Conservation (phyloP, 2,329 filamentous ascomycete genomes). For the Moelleriella libera region DNA sequence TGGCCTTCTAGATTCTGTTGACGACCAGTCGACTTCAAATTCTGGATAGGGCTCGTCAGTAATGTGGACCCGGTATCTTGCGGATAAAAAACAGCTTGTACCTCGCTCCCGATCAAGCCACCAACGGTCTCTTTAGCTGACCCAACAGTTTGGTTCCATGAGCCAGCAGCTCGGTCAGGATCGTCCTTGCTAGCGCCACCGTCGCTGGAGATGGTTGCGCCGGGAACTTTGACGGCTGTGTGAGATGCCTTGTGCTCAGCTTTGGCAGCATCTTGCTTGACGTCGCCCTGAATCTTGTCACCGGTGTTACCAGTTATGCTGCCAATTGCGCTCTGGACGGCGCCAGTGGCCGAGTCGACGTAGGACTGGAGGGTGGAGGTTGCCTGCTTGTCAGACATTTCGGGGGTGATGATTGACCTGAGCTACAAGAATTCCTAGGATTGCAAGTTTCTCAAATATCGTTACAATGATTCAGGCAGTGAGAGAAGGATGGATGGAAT, state of each 20-base stretch:
- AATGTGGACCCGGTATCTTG: neutral
- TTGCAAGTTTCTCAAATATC: too few relatives aligned
- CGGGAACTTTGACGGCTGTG: constrained; percentile 59
- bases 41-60: constrained; percentile 19
- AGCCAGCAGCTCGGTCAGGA: constrained; percentile 55
- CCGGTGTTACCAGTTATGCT: constrained; percentile 56
- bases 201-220: constrained; percentile 51
- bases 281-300: constrained; percentile 51
- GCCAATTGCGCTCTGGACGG: constrained; percentile 59
- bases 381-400: constrained; percentile 15
- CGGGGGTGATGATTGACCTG: neutral
- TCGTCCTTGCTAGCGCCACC: constrained; percentile 61
- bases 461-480: neutral
- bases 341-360: constrained; percentile 58
- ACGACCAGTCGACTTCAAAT: constrained; percentile 58
- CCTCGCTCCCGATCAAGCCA: constrained; percentile 59
- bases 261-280: constrained; percentile 50
- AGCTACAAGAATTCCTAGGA: too few relatives aligned
- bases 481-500: neutral
- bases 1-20: constrained; percentile 72
- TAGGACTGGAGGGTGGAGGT: constrained; percentile 69
- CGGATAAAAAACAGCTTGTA: constrained; percentile 13
- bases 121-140: constrained; percentile 72
- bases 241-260: constrained; percentile 63
- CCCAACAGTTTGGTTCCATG: constrained; percentile 83